Conservation (phyloP, 768 basidiomycete genomes). For the Amanita pseudoporphyria region DNA sequence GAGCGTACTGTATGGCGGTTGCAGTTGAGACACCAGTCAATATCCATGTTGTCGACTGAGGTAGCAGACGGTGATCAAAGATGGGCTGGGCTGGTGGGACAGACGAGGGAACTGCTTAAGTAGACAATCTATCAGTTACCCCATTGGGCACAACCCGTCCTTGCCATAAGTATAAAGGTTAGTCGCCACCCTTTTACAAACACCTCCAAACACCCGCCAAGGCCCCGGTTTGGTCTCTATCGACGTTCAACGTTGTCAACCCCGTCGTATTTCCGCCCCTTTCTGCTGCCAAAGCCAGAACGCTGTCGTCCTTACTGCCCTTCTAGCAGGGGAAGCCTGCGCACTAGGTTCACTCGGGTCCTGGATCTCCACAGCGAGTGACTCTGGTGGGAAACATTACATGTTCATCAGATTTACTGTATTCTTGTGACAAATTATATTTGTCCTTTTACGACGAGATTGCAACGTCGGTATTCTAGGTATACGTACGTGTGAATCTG, state of each 20-base stretch:
- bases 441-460: not conserved
- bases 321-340: too few species aligned
- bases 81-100: conserved; percentile 13
- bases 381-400: not conserved
- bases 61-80: conserved; percentile 4
- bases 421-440: not conserved
- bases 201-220: not conserved
- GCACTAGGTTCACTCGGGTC: not conserved
- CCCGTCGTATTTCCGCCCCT: too few species aligned
- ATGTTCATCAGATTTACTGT: not conserved
- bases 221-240: too few species aligned
- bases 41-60: conserved; percentile 38
- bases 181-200: conserved; percentile 1
- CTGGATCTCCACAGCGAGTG: not conserved
- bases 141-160: not conserved
- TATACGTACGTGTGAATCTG: not conserved
- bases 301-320: not conserved
- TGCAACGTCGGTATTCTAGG: not conserved
- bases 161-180: not conserved
- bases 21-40: conserved; percentile 67
- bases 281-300: not conserved
- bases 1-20: conserved; percentile 42
- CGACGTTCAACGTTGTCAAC: too few species aligned
- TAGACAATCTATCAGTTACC: conserved; percentile 13
- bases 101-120: conserved; percentile 9